A percentile compares a stretch with the other conserved stretches of the same genome.
These are phyloP conservation scores for Salix viminalis DNA, from an alignment of 345 rosid genomes.

Conservation along the genomic window DNA sequence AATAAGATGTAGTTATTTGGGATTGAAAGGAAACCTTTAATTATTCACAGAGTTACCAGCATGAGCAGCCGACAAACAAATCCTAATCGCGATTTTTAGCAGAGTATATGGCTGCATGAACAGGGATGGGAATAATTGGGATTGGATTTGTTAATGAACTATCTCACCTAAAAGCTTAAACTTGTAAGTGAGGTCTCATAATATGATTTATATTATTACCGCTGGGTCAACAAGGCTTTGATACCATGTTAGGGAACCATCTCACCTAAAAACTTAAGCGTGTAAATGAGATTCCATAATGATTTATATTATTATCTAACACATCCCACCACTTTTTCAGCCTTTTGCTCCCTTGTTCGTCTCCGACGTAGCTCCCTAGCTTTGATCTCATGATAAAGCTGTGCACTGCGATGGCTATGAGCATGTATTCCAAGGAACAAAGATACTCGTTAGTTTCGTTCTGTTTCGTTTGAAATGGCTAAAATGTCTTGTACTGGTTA, in stretches of 20 bases:
- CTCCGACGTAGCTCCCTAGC: constrained; percentile 38
- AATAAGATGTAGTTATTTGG: no score
- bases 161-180: no score
- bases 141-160: constrained; percentile 27
- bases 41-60: not conserved
- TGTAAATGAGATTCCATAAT: no score
- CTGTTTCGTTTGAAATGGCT: fast-evolving
- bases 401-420: constrained; percentile 36
- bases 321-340: constrained; percentile 79
- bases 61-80: not conserved
- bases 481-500: fast-evolving
- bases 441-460: no score
- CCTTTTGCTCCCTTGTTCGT: constrained; percentile 56
- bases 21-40: not conserved
- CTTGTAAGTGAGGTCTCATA: no score
- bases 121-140: constrained; percentile 57
- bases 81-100: not conserved
- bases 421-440: constrained; percentile 32
- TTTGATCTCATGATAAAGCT: constrained; percentile 44
- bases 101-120: no score
- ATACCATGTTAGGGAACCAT: no score
- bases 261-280: no score
- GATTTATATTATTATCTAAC: no score
- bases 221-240: no score
- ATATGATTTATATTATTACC: no score